Conservation (phyloP, 106 monocot genomes). For the Alisma plantagoaquatica region DNA sequence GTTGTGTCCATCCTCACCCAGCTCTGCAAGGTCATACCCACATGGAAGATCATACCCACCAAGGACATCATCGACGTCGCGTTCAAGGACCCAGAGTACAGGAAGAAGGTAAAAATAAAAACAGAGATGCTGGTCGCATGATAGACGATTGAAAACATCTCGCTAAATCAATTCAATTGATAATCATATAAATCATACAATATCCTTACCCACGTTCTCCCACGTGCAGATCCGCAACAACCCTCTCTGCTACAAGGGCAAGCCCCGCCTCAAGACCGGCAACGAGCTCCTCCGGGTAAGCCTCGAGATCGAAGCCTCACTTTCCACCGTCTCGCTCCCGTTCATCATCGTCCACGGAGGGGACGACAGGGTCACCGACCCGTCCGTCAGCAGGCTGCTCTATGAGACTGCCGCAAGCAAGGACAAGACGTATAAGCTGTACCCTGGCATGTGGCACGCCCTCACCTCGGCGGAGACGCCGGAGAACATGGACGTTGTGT, state of each 20-base stretch:
- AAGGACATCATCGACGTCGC: conserved; percentile 8
- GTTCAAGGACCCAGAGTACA: conserved; percentile 4
- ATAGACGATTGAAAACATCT: too few species aligned
- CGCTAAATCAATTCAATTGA: too few species aligned
- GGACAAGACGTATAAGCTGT: conserved; percentile 39
- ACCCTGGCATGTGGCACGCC: conserved; percentile 42
- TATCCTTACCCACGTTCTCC: too few species aligned
- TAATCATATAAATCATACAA: too few species aligned
- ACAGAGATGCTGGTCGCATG: too few species aligned
- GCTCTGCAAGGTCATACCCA: conserved; percentile 10
- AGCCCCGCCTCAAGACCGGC: too few species aligned
- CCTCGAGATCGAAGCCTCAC: too few species aligned
- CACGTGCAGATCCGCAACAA: too few species aligned
- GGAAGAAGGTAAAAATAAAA: conserved; percentile 15
- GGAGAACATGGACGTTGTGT: conserved; percentile 44
- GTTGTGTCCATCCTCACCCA: conserved; percentile 7
- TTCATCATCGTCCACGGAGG: conserved; percentile 38
- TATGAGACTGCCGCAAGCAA: conserved; percentile 26
- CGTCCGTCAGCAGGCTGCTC: conserved; percentile 15
- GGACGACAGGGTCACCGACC: conserved; percentile 36
- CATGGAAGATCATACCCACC: conserved; percentile 17
- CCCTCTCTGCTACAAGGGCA: too few species aligned
- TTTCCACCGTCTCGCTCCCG: conserved; percentile 22
- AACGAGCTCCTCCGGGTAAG: too few species aligned
- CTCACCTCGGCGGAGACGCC: conserved; percentile 35